phyloP scores from a whole-genome alignment of 2,329 filamentous ascomycete genomes.

The Colletotrichum liaoningense region DNA sequence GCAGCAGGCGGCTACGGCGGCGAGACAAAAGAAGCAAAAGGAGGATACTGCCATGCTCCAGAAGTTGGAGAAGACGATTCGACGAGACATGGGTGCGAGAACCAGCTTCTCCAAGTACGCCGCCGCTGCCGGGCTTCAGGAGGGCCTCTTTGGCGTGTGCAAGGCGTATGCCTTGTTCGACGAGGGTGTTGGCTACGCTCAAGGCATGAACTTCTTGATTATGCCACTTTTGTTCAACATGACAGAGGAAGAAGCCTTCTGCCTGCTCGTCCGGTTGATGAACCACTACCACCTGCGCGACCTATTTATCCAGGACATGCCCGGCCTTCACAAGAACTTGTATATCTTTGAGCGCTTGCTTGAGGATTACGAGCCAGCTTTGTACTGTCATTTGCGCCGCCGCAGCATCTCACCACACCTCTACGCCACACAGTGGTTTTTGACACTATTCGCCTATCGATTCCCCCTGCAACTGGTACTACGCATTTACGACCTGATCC shows the following conservation, averaged over 20 bases:
- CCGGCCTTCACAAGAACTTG: slow-evolving; percentile 89
- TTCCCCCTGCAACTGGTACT: slow-evolving; percentile 97
- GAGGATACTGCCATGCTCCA: slow-evolving; percentile 79
- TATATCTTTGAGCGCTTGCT: slow-evolving; percentile 96
- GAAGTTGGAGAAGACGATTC: slow-evolving; percentile 92
- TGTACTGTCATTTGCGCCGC: slow-evolving; percentile 94
- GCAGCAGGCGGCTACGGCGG: slow-evolving; percentile 71
- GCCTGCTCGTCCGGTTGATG: slow-evolving; percentile 92
- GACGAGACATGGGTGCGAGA: slow-evolving; percentile 87
- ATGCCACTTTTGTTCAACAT: slow-evolving; percentile 99
- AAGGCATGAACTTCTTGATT: slow-evolving; percentile 98
- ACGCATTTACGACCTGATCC: slow-evolving; percentile 94
- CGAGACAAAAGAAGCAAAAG: slow-evolving; percentile 82
- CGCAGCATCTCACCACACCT: slow-evolving; percentile 89
- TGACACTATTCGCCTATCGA: slow-evolving; percentile 97
- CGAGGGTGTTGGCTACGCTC: slow-evolving; percentile 93
- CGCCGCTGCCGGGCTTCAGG: slow-evolving; percentile 89
- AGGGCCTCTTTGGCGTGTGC: slow-evolving; percentile 93
- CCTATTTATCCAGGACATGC: slow-evolving; percentile 96
- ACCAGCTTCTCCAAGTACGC: slow-evolving; percentile 98
- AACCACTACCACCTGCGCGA: slow-evolving; percentile 95
- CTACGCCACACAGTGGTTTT: slow-evolving; percentile 98
- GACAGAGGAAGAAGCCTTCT: slow-evolving; percentile 97
- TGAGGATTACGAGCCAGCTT: slow-evolving; percentile 91
- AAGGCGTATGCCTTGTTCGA: slow-evolving; percentile 98